Conservation (phyloP, 768 basidiomycete genomes). For the Lactarius deliciosus region DNA sequence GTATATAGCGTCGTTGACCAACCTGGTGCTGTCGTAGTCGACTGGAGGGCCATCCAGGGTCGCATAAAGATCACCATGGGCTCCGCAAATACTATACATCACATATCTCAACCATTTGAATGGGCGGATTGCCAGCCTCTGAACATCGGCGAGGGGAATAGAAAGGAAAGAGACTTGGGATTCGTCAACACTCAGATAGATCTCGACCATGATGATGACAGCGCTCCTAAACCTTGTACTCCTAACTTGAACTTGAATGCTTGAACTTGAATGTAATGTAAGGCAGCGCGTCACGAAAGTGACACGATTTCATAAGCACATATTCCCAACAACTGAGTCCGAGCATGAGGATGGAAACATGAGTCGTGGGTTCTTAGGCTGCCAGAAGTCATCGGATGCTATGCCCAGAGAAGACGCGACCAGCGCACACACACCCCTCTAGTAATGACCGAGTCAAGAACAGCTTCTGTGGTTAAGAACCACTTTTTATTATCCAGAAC, state of each 20-base stretch:
- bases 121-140: background rate
- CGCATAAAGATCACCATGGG: background rate
- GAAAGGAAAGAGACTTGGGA: background rate
- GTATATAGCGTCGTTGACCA: background rate
- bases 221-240: too few species aligned
- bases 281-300: too few species aligned
- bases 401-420: background rate
- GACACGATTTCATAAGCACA: too few species aligned
- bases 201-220: background rate
- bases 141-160: background rate
- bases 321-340: too few species aligned
- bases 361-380: background rate
- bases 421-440: too few species aligned
- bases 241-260: too few species aligned
- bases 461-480: too few species aligned
- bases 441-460: too few species aligned
- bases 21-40: background rate
- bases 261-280: too few species aligned
- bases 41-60: background rate
- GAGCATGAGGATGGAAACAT: background rate
- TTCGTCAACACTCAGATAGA: background rate
- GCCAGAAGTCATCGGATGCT: background rate
- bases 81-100: conserved; percentile 9
- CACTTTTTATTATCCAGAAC: conserved; percentile 61
- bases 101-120: conserved; percentile 7